Evolutionary conservation across 2,329 filamentous ascomycete species (phyloP).

Genomic region (Geosmithia flava): DNA sequence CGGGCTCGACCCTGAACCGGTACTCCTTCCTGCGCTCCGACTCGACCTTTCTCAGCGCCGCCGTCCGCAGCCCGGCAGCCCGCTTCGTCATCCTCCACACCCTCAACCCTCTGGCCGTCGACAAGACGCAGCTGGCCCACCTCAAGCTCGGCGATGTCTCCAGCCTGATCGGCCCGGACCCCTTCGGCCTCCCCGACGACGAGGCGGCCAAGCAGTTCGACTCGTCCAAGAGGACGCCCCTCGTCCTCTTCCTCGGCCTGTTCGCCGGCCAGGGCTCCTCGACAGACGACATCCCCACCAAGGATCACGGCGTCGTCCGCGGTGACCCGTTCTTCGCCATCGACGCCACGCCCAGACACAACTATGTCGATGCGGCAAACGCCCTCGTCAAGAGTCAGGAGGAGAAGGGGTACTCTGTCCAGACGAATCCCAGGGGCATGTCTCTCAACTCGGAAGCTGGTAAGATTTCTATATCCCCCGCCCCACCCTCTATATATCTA

Average conservation of each 20-base stretch:
- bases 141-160: constrained; percentile 57
- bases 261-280: constrained; percentile 49
- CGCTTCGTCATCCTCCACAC: constrained; percentile 70
- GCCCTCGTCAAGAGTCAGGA: constrained; percentile 28
- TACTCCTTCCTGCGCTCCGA: constrained; percentile 67
- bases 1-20: constrained; percentile 65
- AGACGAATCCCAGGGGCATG: constrained; percentile 52
- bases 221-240: constrained; percentile 52
- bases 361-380: constrained; percentile 48
- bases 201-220: constrained; percentile 63
- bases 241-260: constrained; percentile 76
- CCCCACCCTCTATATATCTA: too few species aligned
- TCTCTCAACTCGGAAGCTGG: constrained; percentile 48
- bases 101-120: constrained; percentile 57
- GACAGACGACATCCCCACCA: constrained; percentile 11
- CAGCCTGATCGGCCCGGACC: constrained; percentile 56
- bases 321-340: constrained; percentile 82
- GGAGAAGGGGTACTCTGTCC: constrained; percentile 49
- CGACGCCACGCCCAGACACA: constrained; percentile 66
- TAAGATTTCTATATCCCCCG: too few species aligned
- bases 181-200: constrained; percentile 60
- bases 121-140: constrained; percentile 49
- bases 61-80: constrained; percentile 52
- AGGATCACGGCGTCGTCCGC: constrained; percentile 52
- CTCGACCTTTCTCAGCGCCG: constrained; percentile 54